Evolutionary conservation across 106 monocot genomes (phyloP).

Genomic region (Dioscorea zingiberensis): DNA sequence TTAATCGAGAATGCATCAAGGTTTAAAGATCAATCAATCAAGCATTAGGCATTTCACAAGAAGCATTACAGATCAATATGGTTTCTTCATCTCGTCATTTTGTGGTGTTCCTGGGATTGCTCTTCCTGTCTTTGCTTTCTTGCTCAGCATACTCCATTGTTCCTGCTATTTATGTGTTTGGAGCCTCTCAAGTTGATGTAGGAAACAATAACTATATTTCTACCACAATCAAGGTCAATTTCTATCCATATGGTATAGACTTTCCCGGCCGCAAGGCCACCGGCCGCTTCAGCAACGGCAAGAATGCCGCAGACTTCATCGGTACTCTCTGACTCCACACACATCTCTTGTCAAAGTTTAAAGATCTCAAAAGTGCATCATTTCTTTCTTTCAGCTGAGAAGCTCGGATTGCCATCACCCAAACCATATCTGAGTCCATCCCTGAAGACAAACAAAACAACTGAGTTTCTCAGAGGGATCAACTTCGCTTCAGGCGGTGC

Average conservation of each 20-base stretch:
- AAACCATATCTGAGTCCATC: conserved; percentile 53
- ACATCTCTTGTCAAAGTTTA: too few relatives aligned
- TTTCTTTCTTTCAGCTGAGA: conserved; percentile 45
- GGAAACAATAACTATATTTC: conserved; percentile 60
- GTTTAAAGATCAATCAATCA: too few relatives aligned
- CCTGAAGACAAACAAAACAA: conserved; percentile 12
- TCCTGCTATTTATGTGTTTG: conserved; percentile 50
- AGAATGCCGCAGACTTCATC: conserved; percentile 55
- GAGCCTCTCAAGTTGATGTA: conserved; percentile 60
- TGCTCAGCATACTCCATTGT: neutral
- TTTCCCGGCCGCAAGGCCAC: conserved; percentile 45
- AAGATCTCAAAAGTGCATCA: neutral
- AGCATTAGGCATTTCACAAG: too few relatives aligned
- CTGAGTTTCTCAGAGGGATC: conserved; percentile 46
- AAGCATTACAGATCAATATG: too few relatives aligned
- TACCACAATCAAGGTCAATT: conserved; percentile 41
- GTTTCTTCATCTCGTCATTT: too few relatives aligned
- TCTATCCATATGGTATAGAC: conserved; percentile 54
- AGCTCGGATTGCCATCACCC: conserved; percentile 45
- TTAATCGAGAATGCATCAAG: too few relatives aligned
- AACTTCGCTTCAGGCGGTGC: conserved; percentile 86
- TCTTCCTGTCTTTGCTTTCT: neutral
- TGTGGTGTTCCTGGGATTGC: neutral
- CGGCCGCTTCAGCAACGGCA: conserved; percentile 69
- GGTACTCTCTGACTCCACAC: conserved; percentile 1